phyloP scores from a whole-genome alignment of 176 grass and related monocot species.

The Eremochloa ophiuroides region DNA sequence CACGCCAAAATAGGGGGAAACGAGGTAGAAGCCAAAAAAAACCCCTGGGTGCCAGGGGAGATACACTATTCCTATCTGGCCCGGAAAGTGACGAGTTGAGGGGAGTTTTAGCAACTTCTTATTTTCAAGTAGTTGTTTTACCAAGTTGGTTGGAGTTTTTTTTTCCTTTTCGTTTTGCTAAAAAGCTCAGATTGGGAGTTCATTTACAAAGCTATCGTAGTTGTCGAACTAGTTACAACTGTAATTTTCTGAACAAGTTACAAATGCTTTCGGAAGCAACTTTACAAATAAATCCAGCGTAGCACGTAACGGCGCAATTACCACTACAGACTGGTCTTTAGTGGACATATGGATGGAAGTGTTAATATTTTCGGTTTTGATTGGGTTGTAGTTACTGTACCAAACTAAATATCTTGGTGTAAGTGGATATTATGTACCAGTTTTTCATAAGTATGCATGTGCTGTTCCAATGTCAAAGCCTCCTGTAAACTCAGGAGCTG shows the following conservation, averaged over 20 bases:
- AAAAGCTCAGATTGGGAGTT: neutral
- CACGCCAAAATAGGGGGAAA: neutral
- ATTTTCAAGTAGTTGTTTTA: neutral
- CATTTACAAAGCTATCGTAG: neutral
- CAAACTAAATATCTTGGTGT: conserved; percentile 4
- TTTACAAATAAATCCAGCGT: neutral
- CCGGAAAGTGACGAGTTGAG: too few relatives aligned
- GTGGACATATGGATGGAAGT: neutral
- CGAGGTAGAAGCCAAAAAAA: neutral
- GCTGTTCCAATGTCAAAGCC: neutral
- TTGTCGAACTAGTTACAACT: neutral
- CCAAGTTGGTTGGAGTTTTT: neutral
- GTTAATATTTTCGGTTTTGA: neutral
- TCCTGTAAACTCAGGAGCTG: neutral
- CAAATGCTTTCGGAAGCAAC: neutral
- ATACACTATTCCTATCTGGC: too few relatives aligned
- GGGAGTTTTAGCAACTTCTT: too few relatives aligned
- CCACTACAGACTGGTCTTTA: neutral
- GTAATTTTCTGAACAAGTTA: neutral
- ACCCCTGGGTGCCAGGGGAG: neutral
- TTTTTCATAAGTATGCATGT: neutral
- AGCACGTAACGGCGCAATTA: neutral
- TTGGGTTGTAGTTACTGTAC: neutral
- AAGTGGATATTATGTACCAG: neutral
- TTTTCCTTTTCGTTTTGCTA: neutral